A percentile compares a stretch with the other conserved stretches of the same genome.
Evolutionary conservation across 352 stramenopile genomes (phyloP).

Genomic region (Phytophthora hibernalis): DNA sequence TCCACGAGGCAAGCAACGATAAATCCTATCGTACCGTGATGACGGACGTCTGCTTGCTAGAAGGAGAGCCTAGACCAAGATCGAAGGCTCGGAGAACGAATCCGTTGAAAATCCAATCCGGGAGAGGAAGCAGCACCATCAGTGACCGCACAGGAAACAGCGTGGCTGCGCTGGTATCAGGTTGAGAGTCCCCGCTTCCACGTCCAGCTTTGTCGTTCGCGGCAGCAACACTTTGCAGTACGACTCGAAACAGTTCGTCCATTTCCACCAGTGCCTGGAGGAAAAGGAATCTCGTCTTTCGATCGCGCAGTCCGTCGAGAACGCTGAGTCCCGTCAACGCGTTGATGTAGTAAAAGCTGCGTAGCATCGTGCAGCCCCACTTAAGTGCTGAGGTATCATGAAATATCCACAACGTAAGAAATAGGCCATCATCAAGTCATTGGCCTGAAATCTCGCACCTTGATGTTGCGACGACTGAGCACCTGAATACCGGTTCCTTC

Average conservation of each 20-base stretch:
- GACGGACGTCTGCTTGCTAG: conserved; percentile 42
- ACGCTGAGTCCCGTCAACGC: conserved; percentile 66
- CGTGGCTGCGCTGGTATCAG: conserved; percentile 66
- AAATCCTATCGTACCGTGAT: conserved; percentile 41
- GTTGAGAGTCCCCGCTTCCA: conserved; percentile 30
- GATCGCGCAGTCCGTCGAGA: conserved; percentile 63
- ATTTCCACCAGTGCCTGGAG: conserved; percentile 77
- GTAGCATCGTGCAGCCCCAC: conserved; percentile 82
- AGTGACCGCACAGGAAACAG: conserved; percentile 68
- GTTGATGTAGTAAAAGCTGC: conserved; percentile 84
- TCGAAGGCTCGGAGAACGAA: conserved; percentile 61
- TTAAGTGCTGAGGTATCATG: conserved; percentile 58
- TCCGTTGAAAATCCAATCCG: conserved; percentile 75
- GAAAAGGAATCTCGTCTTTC: conserved; percentile 73
- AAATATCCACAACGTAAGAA: neutral
- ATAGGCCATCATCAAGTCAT: neutral
- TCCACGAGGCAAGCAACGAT: neutral
- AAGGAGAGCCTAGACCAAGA: conserved; percentile 58
- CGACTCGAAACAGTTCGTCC: conserved; percentile 54
- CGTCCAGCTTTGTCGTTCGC: conserved; percentile 24
- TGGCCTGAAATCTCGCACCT: conserved; percentile 35
- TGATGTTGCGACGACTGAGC: conserved; percentile 82
- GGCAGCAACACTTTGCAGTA: conserved; percentile 46
- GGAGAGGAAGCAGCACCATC: conserved; percentile 78
- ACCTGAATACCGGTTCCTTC: conserved; percentile 78